Conservation (phyloP, 257 asterid species). For the Solanum neorickii region DNA sequence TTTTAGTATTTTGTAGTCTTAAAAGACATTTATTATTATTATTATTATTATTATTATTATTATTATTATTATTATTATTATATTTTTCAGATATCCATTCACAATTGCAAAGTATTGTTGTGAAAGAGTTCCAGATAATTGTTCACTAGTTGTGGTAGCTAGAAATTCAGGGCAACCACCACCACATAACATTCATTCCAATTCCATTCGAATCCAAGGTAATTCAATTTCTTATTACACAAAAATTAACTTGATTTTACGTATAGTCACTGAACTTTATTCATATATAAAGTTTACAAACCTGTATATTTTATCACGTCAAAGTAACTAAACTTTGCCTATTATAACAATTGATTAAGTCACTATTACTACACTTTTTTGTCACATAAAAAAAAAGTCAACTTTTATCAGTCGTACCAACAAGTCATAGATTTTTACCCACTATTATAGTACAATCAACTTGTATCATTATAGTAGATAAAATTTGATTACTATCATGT, state of each 20-base stretch:
- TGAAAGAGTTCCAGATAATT: slow-evolving; percentile 43
- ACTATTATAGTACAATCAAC: no score
- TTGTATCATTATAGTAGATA: no score
- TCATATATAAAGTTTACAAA: neutral
- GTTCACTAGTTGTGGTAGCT: slow-evolving; percentile 42
- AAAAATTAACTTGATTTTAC: neutral
- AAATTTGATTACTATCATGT: neutral
- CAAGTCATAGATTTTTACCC: no score
- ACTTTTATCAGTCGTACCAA: no score
- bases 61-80: neutral
- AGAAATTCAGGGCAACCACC: slow-evolving; percentile 3
- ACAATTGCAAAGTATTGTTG: slow-evolving; percentile 36
- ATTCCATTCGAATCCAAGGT: slow-evolving; percentile 24
- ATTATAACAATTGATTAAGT: neutral
- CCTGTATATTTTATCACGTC: neutral
- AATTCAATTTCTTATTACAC: neutral
- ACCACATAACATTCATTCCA: slow-evolving; percentile 11
- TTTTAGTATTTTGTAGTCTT: neutral
- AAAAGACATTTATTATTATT: neutral
- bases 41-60: neutral
- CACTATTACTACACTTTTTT: neutral
- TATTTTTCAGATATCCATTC: slow-evolving; percentile 17
- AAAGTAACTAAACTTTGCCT: neutral
- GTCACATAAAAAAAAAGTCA: no score
- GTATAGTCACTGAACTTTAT: neutral